Evolutionary conservation across 2,329 filamentous ascomycete species (phyloP).

Genomic region (Cercospora zeina): DNA sequence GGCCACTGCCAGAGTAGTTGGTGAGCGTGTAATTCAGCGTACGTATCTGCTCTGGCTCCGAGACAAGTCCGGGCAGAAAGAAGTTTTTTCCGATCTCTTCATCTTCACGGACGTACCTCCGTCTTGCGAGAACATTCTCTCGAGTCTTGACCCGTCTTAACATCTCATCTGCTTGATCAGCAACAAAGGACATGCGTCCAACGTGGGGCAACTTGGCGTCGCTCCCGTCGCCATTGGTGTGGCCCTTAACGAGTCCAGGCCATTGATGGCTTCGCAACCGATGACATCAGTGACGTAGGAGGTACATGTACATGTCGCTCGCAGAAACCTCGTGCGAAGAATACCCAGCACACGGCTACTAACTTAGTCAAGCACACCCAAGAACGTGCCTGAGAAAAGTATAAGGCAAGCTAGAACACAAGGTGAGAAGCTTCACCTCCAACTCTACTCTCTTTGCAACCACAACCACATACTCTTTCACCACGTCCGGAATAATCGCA

Average conservation of each 20-base stretch:
- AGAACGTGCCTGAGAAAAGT: neutral
- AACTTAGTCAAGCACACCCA: neutral
- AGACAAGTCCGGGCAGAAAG: neutral
- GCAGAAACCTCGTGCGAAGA: constrained; percentile 14
- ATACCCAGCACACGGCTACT: neutral
- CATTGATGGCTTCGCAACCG: neutral
- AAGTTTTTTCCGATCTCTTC: neutral
- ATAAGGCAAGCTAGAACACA: neutral
- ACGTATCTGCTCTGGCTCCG: too few relatives aligned
- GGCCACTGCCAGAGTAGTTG: neutral
- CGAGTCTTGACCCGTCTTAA: neutral
- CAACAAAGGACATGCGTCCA: neutral
- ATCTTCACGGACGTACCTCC: neutral
- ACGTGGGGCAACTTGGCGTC: neutral
- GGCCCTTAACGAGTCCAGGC: neutral
- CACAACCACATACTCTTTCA: neutral
- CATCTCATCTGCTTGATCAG: neutral
- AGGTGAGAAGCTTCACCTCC: neutral
- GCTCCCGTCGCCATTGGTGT: neutral
- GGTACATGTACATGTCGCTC: neutral
- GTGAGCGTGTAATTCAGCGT: neutral
- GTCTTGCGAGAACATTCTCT: neutral
- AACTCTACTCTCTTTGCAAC: neutral
- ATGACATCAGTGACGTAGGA: constrained; percentile 14
- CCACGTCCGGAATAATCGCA: constrained; percentile 6